Evolutionary conservation across 1,284 basidiomycete species (phyloP).

Genomic region (Tilletia caries): DNA sequence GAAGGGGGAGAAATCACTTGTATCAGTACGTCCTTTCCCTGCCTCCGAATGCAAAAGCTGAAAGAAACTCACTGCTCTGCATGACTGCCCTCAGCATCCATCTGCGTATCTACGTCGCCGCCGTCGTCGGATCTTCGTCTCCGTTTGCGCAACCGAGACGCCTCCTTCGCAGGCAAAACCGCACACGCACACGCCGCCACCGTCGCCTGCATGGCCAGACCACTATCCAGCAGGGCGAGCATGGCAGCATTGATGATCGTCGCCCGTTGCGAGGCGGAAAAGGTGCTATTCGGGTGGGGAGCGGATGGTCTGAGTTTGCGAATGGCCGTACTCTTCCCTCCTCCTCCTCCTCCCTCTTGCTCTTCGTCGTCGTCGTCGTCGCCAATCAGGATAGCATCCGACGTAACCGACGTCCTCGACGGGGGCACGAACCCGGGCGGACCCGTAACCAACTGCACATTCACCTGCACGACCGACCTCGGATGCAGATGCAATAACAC

Average conservation of each 20-base stretch:
- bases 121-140: conserved; percentile 15
- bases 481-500: conserved; percentile 58
- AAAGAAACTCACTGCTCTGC: conserved; percentile 24
- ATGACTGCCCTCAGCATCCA: conserved; percentile 16
- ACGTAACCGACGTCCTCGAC: conserved; percentile 44
- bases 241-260: conserved; percentile 62
- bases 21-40: no score
- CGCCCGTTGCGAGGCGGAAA: conserved; percentile 53
- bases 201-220: conserved; percentile 56
- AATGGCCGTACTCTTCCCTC: background rate
- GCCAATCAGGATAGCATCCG: conserved; percentile 57
- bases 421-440: background rate
- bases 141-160: conserved; percentile 25
- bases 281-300: conserved; percentile 37
- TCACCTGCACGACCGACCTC: conserved; percentile 64
- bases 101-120: no score
- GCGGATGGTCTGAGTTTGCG: conserved; percentile 52
- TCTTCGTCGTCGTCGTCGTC: conserved; percentile 21
- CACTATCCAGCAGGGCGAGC: conserved; percentile 57
- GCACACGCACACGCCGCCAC: conserved; percentile 57
- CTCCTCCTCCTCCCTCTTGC: background rate
- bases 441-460: conserved; percentile 58
- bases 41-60: no score
- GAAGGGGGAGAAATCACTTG: background rate
- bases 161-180: conserved; percentile 54